A percentile compares a stretch with the other conserved stretches of the same genome.
Evolutionary conservation across 2,329 filamentous ascomycete genomes (phyloP).

Genomic region (Stylonectria norvegica): DNA sequence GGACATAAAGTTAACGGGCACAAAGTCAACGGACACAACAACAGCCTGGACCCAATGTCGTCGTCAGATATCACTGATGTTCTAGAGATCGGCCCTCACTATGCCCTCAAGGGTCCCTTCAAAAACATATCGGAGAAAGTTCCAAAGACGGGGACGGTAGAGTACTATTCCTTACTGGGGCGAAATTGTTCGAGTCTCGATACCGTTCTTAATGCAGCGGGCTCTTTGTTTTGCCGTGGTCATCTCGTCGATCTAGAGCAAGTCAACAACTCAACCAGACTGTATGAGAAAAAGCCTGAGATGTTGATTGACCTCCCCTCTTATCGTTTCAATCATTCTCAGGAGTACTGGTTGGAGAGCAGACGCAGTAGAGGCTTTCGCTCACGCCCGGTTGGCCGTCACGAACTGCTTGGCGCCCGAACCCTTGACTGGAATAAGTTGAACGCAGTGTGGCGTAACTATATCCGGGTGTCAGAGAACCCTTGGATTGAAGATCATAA

Average conservation of each 20-base stretch:
- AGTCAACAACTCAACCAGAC: conserved; percentile 19
- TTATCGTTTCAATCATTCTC: conserved; percentile 37
- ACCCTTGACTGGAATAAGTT: conserved; percentile 18
- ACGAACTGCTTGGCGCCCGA: conserved; percentile 38
- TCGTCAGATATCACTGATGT: conserved; percentile 4
- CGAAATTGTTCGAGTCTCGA: too few relatives aligned
- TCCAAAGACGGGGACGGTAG: conserved; percentile 22
- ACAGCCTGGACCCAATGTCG: neutral
- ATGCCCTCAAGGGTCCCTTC: conserved; percentile 16
- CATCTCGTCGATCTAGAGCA: conserved; percentile 40
- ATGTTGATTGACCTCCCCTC: conserved; percentile 29
- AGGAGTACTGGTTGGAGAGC: conserved; percentile 33
- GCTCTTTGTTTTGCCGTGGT: too few relatives aligned
- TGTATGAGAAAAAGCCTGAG: too few relatives aligned
- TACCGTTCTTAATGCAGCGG: too few relatives aligned
- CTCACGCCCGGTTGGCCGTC: conserved; percentile 28
- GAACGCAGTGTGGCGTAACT: conserved; percentile 23
- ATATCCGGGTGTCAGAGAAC: conserved; percentile 12
- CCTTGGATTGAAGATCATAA: conserved; percentile 40
- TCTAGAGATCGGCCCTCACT: conserved; percentile 25
- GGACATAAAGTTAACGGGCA: too few relatives aligned
- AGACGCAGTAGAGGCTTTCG: conserved; percentile 28
- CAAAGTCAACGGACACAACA: too few relatives aligned
- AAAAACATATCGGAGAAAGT: conserved; percentile 22
- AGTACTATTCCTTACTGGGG: conserved; percentile 31